Conservation (phyloP, 768 basidiomycete genomes). For the Boletales sp. region DNA sequence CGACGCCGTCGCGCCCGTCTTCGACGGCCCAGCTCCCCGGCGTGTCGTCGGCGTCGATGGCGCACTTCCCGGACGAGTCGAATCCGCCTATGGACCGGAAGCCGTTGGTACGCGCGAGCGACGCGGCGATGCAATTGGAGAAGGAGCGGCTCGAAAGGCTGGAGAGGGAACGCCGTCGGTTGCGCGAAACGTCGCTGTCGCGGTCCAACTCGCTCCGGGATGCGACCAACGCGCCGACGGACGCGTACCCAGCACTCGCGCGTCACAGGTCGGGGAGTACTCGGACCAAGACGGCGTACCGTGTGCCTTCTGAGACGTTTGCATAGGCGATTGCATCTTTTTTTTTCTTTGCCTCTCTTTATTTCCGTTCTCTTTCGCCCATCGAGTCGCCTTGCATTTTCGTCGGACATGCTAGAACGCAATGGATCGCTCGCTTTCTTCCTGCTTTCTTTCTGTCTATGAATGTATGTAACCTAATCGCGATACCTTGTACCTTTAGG, state of each 20-base stretch:
- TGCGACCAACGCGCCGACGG: slow-evolving; percentile 22
- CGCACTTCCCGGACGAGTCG: slow-evolving; percentile 13
- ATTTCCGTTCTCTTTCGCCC: no score
- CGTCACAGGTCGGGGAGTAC: slow-evolving; percentile 19
- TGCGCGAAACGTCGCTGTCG: slow-evolving; percentile 15
- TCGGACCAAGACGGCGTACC: slow-evolving; percentile 12
- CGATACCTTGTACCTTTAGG: slow-evolving; percentile 19
- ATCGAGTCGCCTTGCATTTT: not conserved
- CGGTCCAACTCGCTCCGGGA: slow-evolving; percentile 24
- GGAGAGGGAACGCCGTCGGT: slow-evolving; percentile 29
- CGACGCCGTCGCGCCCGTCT: slow-evolving; percentile 20
- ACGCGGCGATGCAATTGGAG: slow-evolving; percentile 51
- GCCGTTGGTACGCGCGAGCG: slow-evolving; percentile 47
- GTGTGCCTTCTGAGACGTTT: slow-evolving; percentile 12
- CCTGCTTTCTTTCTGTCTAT: not conserved
- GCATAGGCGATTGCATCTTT: slow-evolving; percentile 2
- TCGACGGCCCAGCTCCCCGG: slow-evolving; percentile 17
- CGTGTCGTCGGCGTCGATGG: slow-evolving; percentile 15
- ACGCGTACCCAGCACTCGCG: slow-evolving; percentile 15
- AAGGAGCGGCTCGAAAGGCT: slow-evolving; percentile 38
- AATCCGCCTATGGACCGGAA: slow-evolving; percentile 12
- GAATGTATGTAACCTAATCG: slow-evolving; percentile 21
- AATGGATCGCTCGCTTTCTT: not conserved
- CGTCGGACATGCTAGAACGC: slow-evolving; percentile 19
- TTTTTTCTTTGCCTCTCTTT: not conserved